Base-by-base conservation (phyloP, 2,329 filamentous ascomycete genomes). In the Tolypocladium nubicola region DNA sequence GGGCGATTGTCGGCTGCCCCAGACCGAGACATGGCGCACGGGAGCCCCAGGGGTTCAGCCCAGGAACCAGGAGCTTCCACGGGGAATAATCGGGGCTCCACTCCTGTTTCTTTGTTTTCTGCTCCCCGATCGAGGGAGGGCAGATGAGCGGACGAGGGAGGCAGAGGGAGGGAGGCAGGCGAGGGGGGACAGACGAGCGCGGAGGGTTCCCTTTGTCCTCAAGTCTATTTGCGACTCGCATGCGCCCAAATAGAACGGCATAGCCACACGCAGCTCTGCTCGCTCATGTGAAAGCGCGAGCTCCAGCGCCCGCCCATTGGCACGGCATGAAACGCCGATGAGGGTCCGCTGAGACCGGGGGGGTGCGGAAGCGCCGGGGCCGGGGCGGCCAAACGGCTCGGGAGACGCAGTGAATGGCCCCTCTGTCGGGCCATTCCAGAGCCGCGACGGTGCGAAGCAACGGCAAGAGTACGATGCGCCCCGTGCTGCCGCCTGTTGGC, bases 291-390 rank as follows among this genome's bases (percentile, higher is more conserved):
- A 21, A 30, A 43, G 21, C 26, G 14, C 19, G 40, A 21, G 19
- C n/a, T 41, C 40, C 8, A 3, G 40, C 40, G 8, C 21, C 41
- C 43, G 43, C 16, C 43, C 43, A 26, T 16, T 35, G 53, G 47
- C 55, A 56, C 33, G 23, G 23, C 21, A 30, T 52, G 55, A 63
- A 50, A 50, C 47, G 47, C 47, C 47, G 47, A 50, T 50, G 47
- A 35, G 47, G 47, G 47, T 50, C 47, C 30, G 47, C 30, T 50
- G 47, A 50, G 47, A 50, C 47, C 30, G 47, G 19, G 23, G 23
- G 23, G 47, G 30, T 16, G 43, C 45, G 45, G 45, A 47, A 47
- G 21, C 43, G n/a, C 41, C 21, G 2, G 10, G n/a, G 39, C 11
- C 14, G 21, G 21, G 43, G 7, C 43, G 30, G 23, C 23, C 45